Conservation (phyloP, 176 grass and related monocot species). For the Coix lacrymajobi region DNA sequence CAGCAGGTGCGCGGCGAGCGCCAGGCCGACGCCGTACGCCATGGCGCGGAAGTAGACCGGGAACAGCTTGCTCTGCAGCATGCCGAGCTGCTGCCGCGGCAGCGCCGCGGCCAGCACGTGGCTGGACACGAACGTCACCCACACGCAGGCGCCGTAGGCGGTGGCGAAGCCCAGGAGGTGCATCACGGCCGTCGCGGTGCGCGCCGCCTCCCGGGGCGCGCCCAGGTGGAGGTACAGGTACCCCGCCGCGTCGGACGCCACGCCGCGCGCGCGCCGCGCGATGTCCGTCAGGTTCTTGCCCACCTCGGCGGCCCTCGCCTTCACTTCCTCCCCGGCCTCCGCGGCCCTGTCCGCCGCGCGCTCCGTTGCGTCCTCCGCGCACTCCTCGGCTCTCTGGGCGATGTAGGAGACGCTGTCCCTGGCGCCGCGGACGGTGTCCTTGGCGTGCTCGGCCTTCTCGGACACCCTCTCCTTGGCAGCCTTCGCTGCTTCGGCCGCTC, state of each 20-base stretch:
- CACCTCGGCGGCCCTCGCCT: slow-evolving; percentile 31
- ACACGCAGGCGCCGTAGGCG: slow-evolving; percentile 64
- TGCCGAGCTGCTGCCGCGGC: slow-evolving; percentile 67
- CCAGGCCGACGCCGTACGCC: slow-evolving; percentile 42
- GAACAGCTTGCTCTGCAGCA: slow-evolving; percentile 90
- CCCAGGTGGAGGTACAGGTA: slow-evolving; percentile 38
- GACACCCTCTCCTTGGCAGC: neutral
- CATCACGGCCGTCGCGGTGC: slow-evolving; percentile 33
- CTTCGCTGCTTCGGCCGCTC: neutral
- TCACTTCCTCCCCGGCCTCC: slow-evolving; percentile 16
- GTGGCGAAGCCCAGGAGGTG: slow-evolving; percentile 59
- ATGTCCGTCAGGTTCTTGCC: slow-evolving; percentile 64
- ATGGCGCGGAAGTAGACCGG: slow-evolving; percentile 80
- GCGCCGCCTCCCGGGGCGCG: slow-evolving; percentile 19
- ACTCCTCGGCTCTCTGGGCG: slow-evolving; percentile 24
- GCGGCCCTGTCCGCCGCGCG: slow-evolving; percentile 2
- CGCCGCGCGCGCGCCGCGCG: slow-evolving; percentile 33
- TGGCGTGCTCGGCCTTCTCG: neutral
- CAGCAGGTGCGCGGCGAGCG: slow-evolving; percentile 48
- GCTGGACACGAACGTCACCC: slow-evolving; percentile 91
- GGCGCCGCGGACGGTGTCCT: slow-evolving; percentile 7
- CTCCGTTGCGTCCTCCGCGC: neutral
- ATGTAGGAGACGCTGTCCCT: slow-evolving; percentile 11
- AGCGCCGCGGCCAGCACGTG: slow-evolving; percentile 51
- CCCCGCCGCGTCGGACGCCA: slow-evolving; percentile 42